Evolutionary conservation across 257 asterid species (phyloP), one percentile per base, ranked within the genome.

Genomic region (Solanum dulcamara): DNA sequence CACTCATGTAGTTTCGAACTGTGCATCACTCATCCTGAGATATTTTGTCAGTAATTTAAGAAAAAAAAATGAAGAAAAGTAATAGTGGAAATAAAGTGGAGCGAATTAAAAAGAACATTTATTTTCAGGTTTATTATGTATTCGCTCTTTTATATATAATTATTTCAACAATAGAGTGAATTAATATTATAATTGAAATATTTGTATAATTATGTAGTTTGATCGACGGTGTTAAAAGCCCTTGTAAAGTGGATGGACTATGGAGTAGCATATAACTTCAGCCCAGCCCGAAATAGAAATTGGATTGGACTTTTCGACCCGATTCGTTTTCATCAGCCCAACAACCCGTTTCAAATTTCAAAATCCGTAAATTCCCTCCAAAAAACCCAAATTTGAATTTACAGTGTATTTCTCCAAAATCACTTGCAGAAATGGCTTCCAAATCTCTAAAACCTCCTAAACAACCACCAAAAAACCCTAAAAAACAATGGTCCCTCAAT

Each of bases 401-500:
- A n/a, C 32, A 59, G 15, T 59, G 42, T 13, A 14, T 66, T 44
- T 59, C 33, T 28, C 74, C 72, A 66, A 11, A 72, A n/a, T 5
- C 24, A 24, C 8, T 40, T 75, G 15, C 46, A 18, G 15, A 80
- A 81, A 92, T 92, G 96, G 22, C 86, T 30, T 74, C 86, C 33
- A 87, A 86, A 46, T 86, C 85, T 17, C 85, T 83, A 62, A 91
- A 87, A 85, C 93, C 97, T 20, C 94, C 92, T 4, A 91, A 86
- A 67, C 90, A 71, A 44, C 86, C 90, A 48, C 26, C 74, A 64
- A 81, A 72, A 46, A 28, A 81, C 84, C 59, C 89, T 77, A 12
- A 84, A 81, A 89, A 86, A 83, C 87, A 89, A 30, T 94, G 94
- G 95, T 92, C 98, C 0, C 87, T 97, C 89, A 60, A 90, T 85